A percentile compares a stretch with the other conserved stretches of the same genome.
phyloP scores from a whole-genome alignment of 495 filamentous ascomycete species.

The Elasticomyces elasticus region DNA sequence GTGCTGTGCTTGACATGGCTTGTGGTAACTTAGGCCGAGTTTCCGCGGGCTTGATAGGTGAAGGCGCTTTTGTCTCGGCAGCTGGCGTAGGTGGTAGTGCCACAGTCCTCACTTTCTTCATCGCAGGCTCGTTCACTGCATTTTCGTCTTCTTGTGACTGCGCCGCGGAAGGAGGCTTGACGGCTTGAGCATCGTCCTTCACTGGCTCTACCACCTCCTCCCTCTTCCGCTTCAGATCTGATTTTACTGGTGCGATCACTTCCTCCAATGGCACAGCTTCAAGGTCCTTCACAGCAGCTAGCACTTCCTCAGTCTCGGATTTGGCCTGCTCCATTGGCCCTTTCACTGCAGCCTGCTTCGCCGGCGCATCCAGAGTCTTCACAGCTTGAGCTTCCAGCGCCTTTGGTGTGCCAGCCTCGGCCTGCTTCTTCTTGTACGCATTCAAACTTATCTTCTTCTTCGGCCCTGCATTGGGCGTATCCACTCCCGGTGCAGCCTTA shows the following conservation, averaged over 20 bases:
- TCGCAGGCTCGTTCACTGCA: not conserved
- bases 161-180: not conserved
- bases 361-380: not conserved
- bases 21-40: not conserved
- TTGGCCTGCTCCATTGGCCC: conserved; percentile 18
- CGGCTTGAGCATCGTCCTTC: not conserved
- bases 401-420: conserved; percentile 3
- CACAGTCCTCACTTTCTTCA: not conserved
- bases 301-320: conserved; percentile 19
- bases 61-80: not conserved
- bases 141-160: too few species aligned
- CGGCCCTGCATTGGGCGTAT: conserved; percentile 12
- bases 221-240: not conserved
- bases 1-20: not conserved
- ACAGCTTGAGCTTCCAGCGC: not conserved
- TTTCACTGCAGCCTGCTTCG: conserved; percentile 3
- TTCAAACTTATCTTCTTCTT: conserved; percentile 22
- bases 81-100: not conserved
- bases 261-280: not conserved
- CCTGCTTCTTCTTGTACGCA: conserved; percentile 21
- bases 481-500: not conserved
- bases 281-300: conserved; percentile 8
- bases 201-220: not conserved
- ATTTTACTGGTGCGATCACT: not conserved
- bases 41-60: not conserved